These are phyloP conservation scores for Abortiporus biennis DNA, from an alignment of 1,284 basidiomycete genomes.

Conservation along the genomic window DNA sequence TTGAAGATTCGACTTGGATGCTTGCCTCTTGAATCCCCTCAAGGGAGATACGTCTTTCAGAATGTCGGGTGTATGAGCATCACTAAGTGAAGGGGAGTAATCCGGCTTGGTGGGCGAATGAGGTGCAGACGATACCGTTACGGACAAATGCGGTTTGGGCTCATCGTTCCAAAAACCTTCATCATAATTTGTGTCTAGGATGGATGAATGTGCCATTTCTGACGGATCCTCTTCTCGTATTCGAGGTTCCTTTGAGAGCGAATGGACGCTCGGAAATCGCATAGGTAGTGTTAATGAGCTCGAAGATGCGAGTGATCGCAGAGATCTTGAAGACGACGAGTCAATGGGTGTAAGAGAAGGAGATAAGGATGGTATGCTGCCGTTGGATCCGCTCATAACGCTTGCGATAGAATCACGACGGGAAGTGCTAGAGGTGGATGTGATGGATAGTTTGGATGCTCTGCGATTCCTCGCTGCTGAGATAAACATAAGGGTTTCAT, in stretches of 20 bases:
- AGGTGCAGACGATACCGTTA: background rate
- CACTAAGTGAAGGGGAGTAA: constrained; percentile 3
- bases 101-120: background rate
- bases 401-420: constrained; percentile 24
- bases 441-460: constrained; percentile 26
- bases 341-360: constrained; percentile 16
- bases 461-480: constrained; percentile 29
- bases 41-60: background rate
- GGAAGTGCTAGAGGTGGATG: constrained; percentile 25
- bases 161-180: constrained; percentile 23
- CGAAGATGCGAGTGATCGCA: constrained; percentile 23
- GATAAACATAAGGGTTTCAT: constrained; percentile 38
- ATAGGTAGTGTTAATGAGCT: constrained; percentile 19
- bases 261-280: constrained; percentile 12
- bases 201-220: constrained; percentile 18
- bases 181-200: constrained; percentile 16
- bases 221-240: constrained; percentile 24
- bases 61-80: constrained; percentile 9
- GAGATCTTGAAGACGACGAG: constrained; percentile 19
- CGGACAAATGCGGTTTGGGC: constrained; percentile 13
- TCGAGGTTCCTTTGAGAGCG: constrained; percentile 18
- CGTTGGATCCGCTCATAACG: constrained; percentile 14
- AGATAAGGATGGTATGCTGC: constrained; percentile 16
- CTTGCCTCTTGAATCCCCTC: background rate
- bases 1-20: constrained; percentile 4